Base-by-base conservation (phyloP, 177 flowering plant genomes). In the Vitis hybrid region DNA sequence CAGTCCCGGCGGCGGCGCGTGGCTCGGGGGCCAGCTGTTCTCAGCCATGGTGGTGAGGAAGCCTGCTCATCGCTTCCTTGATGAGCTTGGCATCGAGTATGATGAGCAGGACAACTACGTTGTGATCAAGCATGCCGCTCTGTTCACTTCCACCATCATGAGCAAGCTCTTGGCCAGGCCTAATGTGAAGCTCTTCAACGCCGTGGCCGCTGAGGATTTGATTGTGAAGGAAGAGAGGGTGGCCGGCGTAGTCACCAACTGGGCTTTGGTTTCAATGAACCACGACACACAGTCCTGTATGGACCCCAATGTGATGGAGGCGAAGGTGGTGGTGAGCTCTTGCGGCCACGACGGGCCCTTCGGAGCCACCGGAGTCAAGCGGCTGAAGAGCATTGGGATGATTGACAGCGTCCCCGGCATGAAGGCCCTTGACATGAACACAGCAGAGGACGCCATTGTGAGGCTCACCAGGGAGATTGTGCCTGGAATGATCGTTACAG, bases 11-110 rank as follows among this genome's bases (percentile, higher is more conserved):
- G 98, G 98, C 3, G 97, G 98, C 2, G 97, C 98, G 10, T 94
- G 97, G 98, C 92, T 94, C 74, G 98, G 98, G 2, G 98, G 99
- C n/a, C 99, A 94, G 85, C 90, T 94, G 51, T 94, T 94, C 83
- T 94, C 99, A 14, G 90, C 99, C 66, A 94, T 93, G 98, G 96
- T 41, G 48, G 48, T 41, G 48, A 41, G 48, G 48, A 41, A 41
- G 48, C 48, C 48, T 41, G 48, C 48, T 0, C 93, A 91, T 70
- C 71, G 13, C 8, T 90, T 92, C 80, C 85, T 94, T 0, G 90
- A 92, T 72, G 98, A 94, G 86, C 81, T 94, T 10, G 92, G 75
- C 14, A 73, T 92, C 32, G 89, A 81, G 67, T 94, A 94, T 78
- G 97, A 94, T 69, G 97, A 94, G 75, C 79, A 80, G 48, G 98